phyloP scores from a whole-genome alignment of 495 filamentous ascomycete genomes.

The Chaetomidium leptoderma region DNA sequence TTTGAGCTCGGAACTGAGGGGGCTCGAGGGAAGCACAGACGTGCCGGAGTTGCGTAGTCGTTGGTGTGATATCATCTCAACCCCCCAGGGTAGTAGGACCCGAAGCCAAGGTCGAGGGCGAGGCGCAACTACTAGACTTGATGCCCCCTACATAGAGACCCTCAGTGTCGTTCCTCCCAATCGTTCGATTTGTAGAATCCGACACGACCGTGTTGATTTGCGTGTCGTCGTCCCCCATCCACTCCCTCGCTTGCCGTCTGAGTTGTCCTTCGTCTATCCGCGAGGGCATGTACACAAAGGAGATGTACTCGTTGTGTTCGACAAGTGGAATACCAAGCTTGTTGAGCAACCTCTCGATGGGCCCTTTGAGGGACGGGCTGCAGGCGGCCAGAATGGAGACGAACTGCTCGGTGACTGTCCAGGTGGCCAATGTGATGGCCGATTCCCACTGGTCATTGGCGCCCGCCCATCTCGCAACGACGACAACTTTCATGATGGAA shows the following conservation, averaged over 20 bases:
- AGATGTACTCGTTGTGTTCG: conserved; percentile 12
- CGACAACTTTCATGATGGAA: conserved; percentile 20
- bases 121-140: no score
- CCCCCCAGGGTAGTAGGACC: not conserved
- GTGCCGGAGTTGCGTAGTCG: no score
- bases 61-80: not conserved
- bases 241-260: conserved; percentile 5
- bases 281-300: conserved; percentile 13
- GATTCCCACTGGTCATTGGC: conserved; percentile 12
- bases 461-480: conserved; percentile 5
- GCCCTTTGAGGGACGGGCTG: conserved; percentile 23
- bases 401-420: conserved; percentile 23
- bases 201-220: not conserved
- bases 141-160: not conserved
- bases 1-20: no score
- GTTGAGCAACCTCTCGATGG: conserved; percentile 18
- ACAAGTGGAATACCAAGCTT: conserved; percentile 15
- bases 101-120: not conserved
- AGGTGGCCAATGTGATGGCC: conserved; percentile 19
- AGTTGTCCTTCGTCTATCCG: not conserved
- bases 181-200: not conserved
- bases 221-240: not conserved
- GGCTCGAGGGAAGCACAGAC: no score
- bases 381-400: conserved; percentile 22
- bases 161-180: not conserved